phyloP scores from a whole-genome alignment of 495 filamentous ascomycete species.

The Penicillium flavigenum region DNA sequence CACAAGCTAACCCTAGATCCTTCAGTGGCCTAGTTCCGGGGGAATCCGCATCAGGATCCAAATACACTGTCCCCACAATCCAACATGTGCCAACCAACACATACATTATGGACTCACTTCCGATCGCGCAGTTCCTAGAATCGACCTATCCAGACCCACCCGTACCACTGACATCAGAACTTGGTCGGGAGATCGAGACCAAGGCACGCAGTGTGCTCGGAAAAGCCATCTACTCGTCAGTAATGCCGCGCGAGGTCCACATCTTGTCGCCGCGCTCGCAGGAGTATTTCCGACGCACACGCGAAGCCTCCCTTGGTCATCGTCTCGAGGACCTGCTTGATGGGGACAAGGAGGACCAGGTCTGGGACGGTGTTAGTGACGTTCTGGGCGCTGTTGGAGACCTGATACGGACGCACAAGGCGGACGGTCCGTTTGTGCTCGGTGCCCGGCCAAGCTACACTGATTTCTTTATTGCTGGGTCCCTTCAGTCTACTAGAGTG shows the following conservation, averaged over 20 bases:
- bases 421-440: not conserved
- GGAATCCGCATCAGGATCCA: conserved; percentile 11
- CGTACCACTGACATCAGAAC: conserved; percentile 9
- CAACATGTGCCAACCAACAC: conserved; percentile 39
- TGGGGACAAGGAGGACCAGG: not conserved
- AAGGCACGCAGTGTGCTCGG: not conserved
- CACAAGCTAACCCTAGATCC: not conserved
- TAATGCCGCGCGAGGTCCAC: conserved; percentile 38
- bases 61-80: conserved; percentile 25
- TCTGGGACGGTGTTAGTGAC: no score
- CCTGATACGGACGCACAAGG: not conserved
- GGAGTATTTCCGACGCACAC: conserved; percentile 41
- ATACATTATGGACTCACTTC: conserved; percentile 41
- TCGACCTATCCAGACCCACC: conserved; percentile 38
- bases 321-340: not conserved
- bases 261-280: conserved; percentile 41
- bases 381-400: not conserved
- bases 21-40: conserved; percentile 27
- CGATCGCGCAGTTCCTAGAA: conserved; percentile 42
- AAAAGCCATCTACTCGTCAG: conserved; percentile 19
- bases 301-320: conserved; percentile 26
- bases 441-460: not conserved
- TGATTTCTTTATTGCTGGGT: not conserved
- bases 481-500: not conserved
- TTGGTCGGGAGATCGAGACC: not conserved